A percentile compares a stretch with the other conserved stretches of the same genome.
These are phyloP conservation scores for Neopestalotiopsis clavispora DNA, from an alignment of 2,329 filamentous ascomycete species.

Conservation along the genomic window DNA sequence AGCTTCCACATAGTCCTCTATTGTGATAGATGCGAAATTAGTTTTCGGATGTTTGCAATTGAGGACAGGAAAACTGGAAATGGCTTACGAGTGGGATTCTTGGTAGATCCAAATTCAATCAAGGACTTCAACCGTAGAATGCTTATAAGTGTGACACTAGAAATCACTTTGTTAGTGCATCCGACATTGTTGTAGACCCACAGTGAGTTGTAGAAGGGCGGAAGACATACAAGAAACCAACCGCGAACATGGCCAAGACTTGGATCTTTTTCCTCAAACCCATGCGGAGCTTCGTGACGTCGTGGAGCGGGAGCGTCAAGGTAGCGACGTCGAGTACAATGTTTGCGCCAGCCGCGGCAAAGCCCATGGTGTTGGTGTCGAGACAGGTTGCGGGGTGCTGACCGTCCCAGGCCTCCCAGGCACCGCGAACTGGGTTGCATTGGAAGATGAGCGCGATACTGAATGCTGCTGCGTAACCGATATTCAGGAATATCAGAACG, in stretches of 20 bases:
- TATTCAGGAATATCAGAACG: constrained; percentile 24
- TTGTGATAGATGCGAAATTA: not conserved
- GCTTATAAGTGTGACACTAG: constrained; percentile 26
- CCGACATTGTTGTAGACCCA: not conserved
- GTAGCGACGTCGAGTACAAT: constrained; percentile 25
- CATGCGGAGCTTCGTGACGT: constrained; percentile 23
- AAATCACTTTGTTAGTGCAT: not conserved
- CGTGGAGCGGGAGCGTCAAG: constrained; percentile 25
- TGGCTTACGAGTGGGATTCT: constrained; percentile 14
- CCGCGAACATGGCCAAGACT: constrained; percentile 29
- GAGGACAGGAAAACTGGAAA: not conserved
- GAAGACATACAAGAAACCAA: constrained; percentile 25
- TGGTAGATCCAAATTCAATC: constrained; percentile 14
- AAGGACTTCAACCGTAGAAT: constrained; percentile 26
- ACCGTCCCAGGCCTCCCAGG: constrained; percentile 28
- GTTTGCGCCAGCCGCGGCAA: constrained; percentile 24
- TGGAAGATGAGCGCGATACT: constrained; percentile 24
- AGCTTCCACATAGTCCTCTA: constrained; percentile 21
- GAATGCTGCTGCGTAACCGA: constrained; percentile 22
- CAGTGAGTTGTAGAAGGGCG: not conserved
- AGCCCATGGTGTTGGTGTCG: constrained; percentile 26
- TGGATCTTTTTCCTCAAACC: constrained; percentile 25
- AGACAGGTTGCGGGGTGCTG: constrained; percentile 22
- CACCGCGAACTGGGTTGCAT: constrained; percentile 24
- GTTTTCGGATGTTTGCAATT: too few relatives aligned